Evolutionary conservation across 1,139 yeast genomes (phyloP).

Genomic region (Blastobotrys ciferrii): DNA sequence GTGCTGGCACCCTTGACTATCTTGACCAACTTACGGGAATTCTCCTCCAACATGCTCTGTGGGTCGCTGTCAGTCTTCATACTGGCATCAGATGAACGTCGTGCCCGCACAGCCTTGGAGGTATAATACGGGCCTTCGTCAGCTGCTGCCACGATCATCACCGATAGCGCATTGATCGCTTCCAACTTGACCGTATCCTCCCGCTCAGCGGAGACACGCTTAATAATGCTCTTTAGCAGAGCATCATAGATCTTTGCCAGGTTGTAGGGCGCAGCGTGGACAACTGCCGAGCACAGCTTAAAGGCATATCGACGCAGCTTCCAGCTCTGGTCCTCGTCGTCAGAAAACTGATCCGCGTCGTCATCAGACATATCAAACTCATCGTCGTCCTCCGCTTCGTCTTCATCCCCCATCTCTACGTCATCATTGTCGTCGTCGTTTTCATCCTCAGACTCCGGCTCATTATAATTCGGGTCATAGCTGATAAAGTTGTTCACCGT

Average conservation of each 20-base stretch:
- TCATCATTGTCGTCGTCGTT: conserved; percentile 31
- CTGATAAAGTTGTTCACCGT: conserved; percentile 45
- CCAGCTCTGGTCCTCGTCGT: conserved; percentile 67
- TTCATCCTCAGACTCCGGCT: conserved; percentile 38
- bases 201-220: conserved; percentile 36
- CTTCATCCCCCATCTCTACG: conserved; percentile 21
- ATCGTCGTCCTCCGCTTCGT: conserved; percentile 25
- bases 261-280: conserved; percentile 37
- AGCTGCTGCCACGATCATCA: conserved; percentile 33
- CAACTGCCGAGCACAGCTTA: conserved; percentile 44
- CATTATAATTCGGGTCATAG: conserved; percentile 59
- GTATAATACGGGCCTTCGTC: conserved; percentile 29
- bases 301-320: conserved; percentile 60
- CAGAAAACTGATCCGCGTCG: conserved; percentile 49
- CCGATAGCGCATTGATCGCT: conserved; percentile 33
- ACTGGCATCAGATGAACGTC: conserved; percentile 38
- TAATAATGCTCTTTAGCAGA: conserved; percentile 32
- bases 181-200: conserved; percentile 42
- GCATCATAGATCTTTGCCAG: conserved; percentile 27
- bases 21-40: conserved; percentile 25
- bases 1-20: conserved; percentile 19
- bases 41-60: conserved; percentile 19
- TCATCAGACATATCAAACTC: conserved; percentile 34
- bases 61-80: conserved; percentile 34
- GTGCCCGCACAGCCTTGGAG: conserved; percentile 28